Evolutionary conservation across 2,329 filamentous ascomycete species (phyloP), one percentile per base, ranked within the genome.

Genomic region (Colletotrichum plurivorum): DNA sequence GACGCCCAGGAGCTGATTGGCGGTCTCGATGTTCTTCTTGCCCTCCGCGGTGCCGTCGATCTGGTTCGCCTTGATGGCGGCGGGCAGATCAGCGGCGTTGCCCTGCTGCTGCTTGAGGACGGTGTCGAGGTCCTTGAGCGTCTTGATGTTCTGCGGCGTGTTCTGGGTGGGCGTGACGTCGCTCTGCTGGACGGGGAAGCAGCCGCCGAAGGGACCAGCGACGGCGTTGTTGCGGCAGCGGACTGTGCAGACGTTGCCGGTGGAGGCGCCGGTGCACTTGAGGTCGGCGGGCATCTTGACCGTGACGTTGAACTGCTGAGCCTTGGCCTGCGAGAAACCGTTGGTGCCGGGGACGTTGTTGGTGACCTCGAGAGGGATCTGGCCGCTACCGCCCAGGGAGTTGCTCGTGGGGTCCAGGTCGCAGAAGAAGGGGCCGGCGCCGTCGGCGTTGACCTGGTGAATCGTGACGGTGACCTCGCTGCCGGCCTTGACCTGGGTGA

Each of bases 261-360:
- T 88, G 0, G 88, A 88, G 8, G 79, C 84, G 70, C 87, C 87
- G 27, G 79, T 82, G 76, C 87, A 89, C 54, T 78, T 77, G 41
- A 89, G 77, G 49, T 82, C 75, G 27, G 79, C 72, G 2, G 87
- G 87, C 85, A 89, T 83, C 56, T 80, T 79, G 9, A 89, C 83
- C 4, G 84, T 87, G 71, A 91, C 85, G 72, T 85, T 84, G 74
- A 90, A 89, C n/a, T 86, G 79, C 73, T 87, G 78, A 1, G 83
- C 81, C 77, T 88, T 88, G 62, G 80, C 84, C 73, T 88, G 86
- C 0, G 86, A 88, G 65, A 90, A 82, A 15, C 88, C 88, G 65
- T 89, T 89, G 48, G 77, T 74, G 15, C 88, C 88, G 1, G 88
- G 88, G 9, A 90, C 83, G 67, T 90, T 90, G 78, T 90, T 86